Evolutionary conservation across 1,139 yeast species (phyloP), one percentile per base, ranked within the genome.

Genomic region (Entelexis sorbosivorans): DNA sequence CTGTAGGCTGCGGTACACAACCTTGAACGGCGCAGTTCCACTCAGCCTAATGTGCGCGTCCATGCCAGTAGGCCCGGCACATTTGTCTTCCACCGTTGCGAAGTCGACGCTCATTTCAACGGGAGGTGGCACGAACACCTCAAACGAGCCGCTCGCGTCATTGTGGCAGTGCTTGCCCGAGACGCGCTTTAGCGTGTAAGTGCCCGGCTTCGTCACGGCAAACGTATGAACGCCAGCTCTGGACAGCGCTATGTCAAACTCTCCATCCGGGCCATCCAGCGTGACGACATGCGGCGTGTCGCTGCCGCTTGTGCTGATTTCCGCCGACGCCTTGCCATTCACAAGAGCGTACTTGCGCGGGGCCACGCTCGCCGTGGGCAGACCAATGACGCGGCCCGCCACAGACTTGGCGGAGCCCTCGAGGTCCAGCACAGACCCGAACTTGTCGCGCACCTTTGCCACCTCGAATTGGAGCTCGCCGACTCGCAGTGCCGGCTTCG

Each of bases 11-110:
- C 78, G 76, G 61, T 77, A 84, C 8, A 82, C 79, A 16, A 88
- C 73, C 45, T 73, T 74, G 67, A 83, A 91, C 3, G 97, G 97
- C 0, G 95, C 83, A 28, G 79, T 75, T 16, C 98, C 98, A 6
- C 76, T 69, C 49, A 85, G 73, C 1, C 75, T 66, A 49, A 82
- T 66, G 45, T 78, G 81, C 58, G 89, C 88, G 45, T 76, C 76
- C 53, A 87, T 79, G 0, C 97, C 98, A 10, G 87, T 81, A 49
- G 89, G 86, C 0, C 98, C 98, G 33, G 93, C 84, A 69, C 99
- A 91, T 53, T 82, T 78, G 62, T 91, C 97, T 35, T 79, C 71
- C 2, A 89, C 78, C 2, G 78, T 49, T 64, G 70, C 59, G 79
- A 73, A 53, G 63, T 66, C 61, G 33, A 66, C 69, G 5, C 60